Evolutionary conservation across 1,284 basidiomycete genomes (phyloP), one percentile per base, ranked within the genome.

Genomic region (Ganoderma meredithae): DNA sequence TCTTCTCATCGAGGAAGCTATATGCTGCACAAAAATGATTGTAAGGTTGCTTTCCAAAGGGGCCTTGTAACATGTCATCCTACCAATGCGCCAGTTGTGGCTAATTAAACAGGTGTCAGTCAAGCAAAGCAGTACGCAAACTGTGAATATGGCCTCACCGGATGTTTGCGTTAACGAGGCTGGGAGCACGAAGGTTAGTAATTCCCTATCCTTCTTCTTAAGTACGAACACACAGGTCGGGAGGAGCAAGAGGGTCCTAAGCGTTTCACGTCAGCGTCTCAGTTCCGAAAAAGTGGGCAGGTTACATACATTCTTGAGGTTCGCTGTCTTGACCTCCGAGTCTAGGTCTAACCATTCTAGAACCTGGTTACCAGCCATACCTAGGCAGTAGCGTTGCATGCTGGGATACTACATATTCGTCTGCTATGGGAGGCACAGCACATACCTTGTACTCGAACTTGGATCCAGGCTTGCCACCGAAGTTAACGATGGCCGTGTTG

Each of bases 321-420:
- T 83, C 40, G 88, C 86, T 1, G 88, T 88, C 83, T 89, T 89
- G 73, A 90, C 86, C 74, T 90, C 88, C 8, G 84, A 83, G 71
- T 90, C 88, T 53, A 91, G 78, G 71, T 90, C 86, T 10, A 79
- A 72, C 88, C 88, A 91, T 71, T 90, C 88, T 13, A 90, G 73
- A 0, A 90, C 89, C 72, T 90, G 88, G 72, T 88, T 89, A 2
- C 88, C 88, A 0, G 88, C 87, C 88, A 90, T 89, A 22, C 86
- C 86, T 17, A 36, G 9, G 3, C 41, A 60, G 4, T 1, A 7
- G 15, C 67, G 15, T 33, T 55, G 4, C 55, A 58, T 33, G n/a
- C 22, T 33, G 10, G 22, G 47, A 53, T 27, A 3, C 27, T 31
- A 3, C 3, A 9, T 2, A 2, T 0, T 1, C 2, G 3, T 4